A percentile compares a stretch with the other conserved stretches of the same genome.
phyloP scores from a whole-genome alignment of 163 green algal species.

The Chlorella variabilis region DNA sequence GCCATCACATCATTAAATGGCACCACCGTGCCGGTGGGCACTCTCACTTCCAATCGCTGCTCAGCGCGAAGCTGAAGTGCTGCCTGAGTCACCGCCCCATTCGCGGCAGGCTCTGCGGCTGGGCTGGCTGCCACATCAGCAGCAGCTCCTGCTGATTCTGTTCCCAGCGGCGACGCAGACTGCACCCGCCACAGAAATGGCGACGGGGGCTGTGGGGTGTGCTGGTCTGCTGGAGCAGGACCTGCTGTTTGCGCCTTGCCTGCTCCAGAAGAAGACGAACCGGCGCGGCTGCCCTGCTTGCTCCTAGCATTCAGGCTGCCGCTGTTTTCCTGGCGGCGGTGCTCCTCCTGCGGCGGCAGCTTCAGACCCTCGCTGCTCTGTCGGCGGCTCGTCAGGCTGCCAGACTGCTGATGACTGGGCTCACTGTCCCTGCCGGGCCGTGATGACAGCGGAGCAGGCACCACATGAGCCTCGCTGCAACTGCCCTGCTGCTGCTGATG shows the following conservation, averaged over 20 bases:
- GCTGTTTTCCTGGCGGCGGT: not conserved
- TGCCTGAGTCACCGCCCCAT: not conserved
- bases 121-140: not conserved
- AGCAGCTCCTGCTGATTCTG: not conserved
- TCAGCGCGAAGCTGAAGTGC: too few relatives aligned
- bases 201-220: constrained; percentile 11
- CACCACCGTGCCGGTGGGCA: not conserved
- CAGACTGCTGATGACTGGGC: not conserved
- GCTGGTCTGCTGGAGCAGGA: not conserved
- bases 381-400: constrained; percentile 22
- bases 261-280: not conserved
- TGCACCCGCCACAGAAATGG: not conserved
- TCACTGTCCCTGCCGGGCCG: not conserved
- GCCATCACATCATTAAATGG: constrained; percentile 30
- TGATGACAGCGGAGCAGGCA: too few relatives aligned
- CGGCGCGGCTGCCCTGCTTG: constrained; percentile 18
- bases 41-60: not conserved
- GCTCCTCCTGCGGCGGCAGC: not conserved
- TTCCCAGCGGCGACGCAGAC: not conserved
- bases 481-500: not conserved
- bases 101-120: not conserved
- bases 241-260: not conserved
- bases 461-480: too few relatives aligned
- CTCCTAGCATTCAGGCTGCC: constrained; percentile 17
- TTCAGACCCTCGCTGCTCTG: constrained; percentile 21